Percentiles rank a stretch among this genome's conserved stretches.
phyloP scores from a whole-genome alignment of 2,329 filamentous ascomycete genomes.

The Diatrype stigma region DNA sequence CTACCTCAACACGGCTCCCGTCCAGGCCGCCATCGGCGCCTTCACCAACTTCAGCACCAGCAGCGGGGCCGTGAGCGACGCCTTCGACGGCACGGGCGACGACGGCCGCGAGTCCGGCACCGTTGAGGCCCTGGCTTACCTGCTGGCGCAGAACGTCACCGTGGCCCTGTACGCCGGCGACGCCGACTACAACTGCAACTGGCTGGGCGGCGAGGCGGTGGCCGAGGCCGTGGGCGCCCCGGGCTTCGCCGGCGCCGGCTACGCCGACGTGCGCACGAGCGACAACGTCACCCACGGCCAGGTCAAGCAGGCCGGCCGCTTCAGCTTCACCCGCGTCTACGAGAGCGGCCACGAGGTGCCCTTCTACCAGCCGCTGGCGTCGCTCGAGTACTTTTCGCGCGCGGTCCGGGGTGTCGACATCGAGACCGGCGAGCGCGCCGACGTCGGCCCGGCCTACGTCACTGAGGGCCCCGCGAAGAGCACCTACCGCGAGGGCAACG shows the following conservation, averaged over 20 bases:
- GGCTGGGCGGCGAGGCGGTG: conserved; percentile 25
- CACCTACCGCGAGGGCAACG: conserved; percentile 41
- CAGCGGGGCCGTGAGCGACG: conserved; percentile 37
- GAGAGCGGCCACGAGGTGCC: conserved; percentile 40
- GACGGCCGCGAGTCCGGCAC: conserved; percentile 31
- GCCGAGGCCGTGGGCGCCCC: conserved; percentile 32
- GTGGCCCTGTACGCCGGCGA: conserved; percentile 28
- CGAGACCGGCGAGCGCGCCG: conserved; percentile 36
- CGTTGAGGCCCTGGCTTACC: conserved; percentile 18
- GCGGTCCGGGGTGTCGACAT: conserved; percentile 45
- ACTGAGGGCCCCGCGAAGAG: conserved; percentile 36
- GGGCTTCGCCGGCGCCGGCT: conserved; percentile 41
- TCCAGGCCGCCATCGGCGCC: conserved; percentile 56
- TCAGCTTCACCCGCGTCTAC: conserved; percentile 45
- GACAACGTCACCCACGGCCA: conserved; percentile 46
- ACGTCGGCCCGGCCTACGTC: conserved; percentile 21
- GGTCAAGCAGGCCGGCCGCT: conserved; percentile 46
- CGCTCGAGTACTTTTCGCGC: conserved; percentile 46
- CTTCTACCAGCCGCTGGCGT: conserved; percentile 49
- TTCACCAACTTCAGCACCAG: conserved; percentile 53
- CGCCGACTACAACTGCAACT: conserved; percentile 31
- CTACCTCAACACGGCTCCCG: conserved; percentile 53
- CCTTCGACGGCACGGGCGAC: conserved; percentile 55
- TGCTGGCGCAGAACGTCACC: conserved; percentile 17
- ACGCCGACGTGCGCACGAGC: conserved; percentile 38